These are phyloP conservation scores for Tephrocybe rancida DNA, from an alignment of 768 basidiomycete species.

Conservation along the genomic window DNA sequence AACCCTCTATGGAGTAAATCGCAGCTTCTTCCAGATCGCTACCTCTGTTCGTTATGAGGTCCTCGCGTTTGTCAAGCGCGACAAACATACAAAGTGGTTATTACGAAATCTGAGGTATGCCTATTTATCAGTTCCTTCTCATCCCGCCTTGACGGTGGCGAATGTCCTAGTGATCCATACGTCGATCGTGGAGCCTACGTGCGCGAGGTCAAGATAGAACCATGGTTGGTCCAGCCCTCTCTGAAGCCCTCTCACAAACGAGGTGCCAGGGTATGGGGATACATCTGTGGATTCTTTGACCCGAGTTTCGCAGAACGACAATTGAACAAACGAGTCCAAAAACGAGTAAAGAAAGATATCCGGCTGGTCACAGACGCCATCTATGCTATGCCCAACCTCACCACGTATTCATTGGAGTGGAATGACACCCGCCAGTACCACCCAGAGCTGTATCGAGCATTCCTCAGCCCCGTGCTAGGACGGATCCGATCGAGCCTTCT, in stretches of 20 bases:
- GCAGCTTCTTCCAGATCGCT: conserved; percentile 20
- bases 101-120: conserved; percentile 24
- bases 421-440: conserved; percentile 35
- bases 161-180: conserved; percentile 24
- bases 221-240: conserved; percentile 41
- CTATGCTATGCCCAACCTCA: conserved; percentile 30
- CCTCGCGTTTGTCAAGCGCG: conserved; percentile 21
- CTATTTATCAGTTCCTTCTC: background rate
- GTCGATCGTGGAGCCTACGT: conserved; percentile 31
- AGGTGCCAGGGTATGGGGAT: conserved; percentile 30
- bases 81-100: conserved; percentile 22
- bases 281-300: conserved; percentile 27
- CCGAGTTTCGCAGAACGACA: conserved; percentile 31
- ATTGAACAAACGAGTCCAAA: conserved; percentile 32
- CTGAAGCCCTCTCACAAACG: conserved; percentile 31
- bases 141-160: background rate
- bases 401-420: conserved; percentile 44
- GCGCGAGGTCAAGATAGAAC: conserved; percentile 35
- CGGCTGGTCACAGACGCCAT: conserved; percentile 33
- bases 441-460: conserved; percentile 36
- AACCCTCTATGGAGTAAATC: conserved; percentile 22
- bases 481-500: conserved; percentile 32
- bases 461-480: conserved; percentile 37
- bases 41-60: conserved; percentile 21
- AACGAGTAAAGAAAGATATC: conserved; percentile 40